Evolutionary conservation across 257 asterid genomes (phyloP), one percentile per base, ranked within the genome.

Genomic region (Rehmannia glutinosa): DNA sequence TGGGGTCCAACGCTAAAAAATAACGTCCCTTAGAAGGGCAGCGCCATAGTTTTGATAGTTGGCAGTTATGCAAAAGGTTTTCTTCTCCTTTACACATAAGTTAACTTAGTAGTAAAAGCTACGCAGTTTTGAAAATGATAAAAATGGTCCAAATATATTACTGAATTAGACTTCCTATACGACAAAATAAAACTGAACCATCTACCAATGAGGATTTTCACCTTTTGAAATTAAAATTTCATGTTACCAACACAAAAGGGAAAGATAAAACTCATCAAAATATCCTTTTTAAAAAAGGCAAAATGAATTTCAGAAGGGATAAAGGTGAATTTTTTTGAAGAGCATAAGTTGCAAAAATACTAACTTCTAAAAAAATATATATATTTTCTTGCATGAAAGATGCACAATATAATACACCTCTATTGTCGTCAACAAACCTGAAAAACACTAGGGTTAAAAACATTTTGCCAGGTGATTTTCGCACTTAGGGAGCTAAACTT

Each of bases 41-140:
- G 86, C 54, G 59, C 55, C 52, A 23, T 59, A 51, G 60, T 11
- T 66, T 74, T 51, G 66, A 36, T 17, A 64, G 71, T 60, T 66
- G 20, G 54, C n/a, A 55, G 4, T 23, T 8, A 8, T 11, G 27
- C 39, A n/a, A 25, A 70, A 66, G 70, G 27, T 47, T 78, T 74
- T 71, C 82, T 80, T 81, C 75, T 47, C 70, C 93, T 81, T 86
- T 55, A 73, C 80, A 80, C 80, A 73, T 27, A 80, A 80, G 84
- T 65, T 68, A 72, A 64, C 72, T 62, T 28, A 63, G 60, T 49
- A 32, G 75, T 67, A 63, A 62, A 73, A 54, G 66, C 69, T 53
- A 66, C 23, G 53, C 35, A 52, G 28, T 4, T 54, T 11, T 30
- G 59, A 64, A 54, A 61, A 57, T 25, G 21, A 66, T 66, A 25